phyloP scores from a whole-genome alignment of 305 asterid species.

The Fraxinus nigra region DNA sequence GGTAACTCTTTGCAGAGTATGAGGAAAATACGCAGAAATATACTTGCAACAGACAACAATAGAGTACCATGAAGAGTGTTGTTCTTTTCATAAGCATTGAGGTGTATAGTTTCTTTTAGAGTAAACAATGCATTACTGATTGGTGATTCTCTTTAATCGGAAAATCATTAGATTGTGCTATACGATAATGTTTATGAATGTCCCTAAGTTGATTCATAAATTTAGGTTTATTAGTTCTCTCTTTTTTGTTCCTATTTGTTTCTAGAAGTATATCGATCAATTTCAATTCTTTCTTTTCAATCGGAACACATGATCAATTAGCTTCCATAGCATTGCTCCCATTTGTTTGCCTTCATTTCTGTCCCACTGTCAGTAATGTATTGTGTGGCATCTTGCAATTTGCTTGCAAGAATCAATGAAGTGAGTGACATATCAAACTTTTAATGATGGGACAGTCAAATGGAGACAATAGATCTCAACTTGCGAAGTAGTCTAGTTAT shows the following conservation, averaged over 20 bases:
- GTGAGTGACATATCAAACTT: neutral
- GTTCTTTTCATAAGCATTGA: conserved; percentile 55
- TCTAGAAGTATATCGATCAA: neutral
- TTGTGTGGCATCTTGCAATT: neutral
- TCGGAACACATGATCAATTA: neutral
- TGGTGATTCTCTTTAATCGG: neutral
- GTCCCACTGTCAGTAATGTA: neutral
- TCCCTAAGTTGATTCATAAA: no score
- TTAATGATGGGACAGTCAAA: neutral
- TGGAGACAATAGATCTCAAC: neutral
- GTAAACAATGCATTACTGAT: conserved; percentile 57
- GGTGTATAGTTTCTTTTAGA: conserved; percentile 53
- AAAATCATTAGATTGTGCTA: neutral
- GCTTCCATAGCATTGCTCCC: neutral
- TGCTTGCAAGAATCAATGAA: neutral
- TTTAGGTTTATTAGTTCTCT: no score
- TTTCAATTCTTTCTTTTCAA: neutral
- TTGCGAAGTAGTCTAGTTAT: neutral
- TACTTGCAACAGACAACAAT: neutral
- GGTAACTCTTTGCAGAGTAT: no score
- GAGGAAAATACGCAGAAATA: no score
- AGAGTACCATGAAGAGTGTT: conserved; percentile 77
- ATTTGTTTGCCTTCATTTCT: neutral
- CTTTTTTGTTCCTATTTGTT: no score
- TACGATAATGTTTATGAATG: neutral